Evolutionary conservation across 176 grass and related monocot genomes (phyloP).

Genomic region (Bonia amplexicaulis): DNA sequence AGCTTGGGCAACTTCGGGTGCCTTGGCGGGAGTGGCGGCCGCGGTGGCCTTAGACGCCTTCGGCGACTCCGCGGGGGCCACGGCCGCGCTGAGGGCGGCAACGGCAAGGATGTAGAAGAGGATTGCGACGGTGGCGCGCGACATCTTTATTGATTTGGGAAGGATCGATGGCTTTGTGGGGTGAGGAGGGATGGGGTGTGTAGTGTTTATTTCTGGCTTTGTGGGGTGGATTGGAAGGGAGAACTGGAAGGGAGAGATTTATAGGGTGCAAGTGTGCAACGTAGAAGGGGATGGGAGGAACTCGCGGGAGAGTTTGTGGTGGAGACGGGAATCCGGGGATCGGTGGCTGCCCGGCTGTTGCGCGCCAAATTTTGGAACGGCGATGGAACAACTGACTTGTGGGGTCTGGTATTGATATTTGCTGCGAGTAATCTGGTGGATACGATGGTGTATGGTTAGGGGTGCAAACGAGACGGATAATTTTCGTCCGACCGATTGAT

Average conservation of each 20-base stretch:
- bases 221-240: conserved; percentile 39
- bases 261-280: conserved; percentile 1
- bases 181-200: neutral
- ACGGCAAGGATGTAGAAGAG: conserved; percentile 43
- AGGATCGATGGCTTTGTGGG: neutral
- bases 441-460: neutral
- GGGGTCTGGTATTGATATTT: neutral
- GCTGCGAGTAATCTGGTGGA: no score
- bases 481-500: no score
- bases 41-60: conserved; percentile 13
- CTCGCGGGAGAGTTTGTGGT: neutral
- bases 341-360: conserved; percentile 4
- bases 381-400: no score
- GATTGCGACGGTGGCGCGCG: conserved; percentile 15
- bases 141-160: conserved; percentile 28
- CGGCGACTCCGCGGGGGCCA: conserved; percentile 34
- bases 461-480: no score
- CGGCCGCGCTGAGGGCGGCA: neutral
- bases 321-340: neutral
- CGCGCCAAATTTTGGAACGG: conserved; percentile 29
- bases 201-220: conserved; percentile 24
- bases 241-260: neutral
- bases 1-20: conserved; percentile 23
- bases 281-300: neutral
- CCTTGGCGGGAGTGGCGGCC: neutral